Percentiles rank a stretch among this genome's conserved stretches.
These are phyloP conservation scores for Pueraria montana DNA, from an alignment of 306 rosid species.

Conservation along the genomic window DNA sequence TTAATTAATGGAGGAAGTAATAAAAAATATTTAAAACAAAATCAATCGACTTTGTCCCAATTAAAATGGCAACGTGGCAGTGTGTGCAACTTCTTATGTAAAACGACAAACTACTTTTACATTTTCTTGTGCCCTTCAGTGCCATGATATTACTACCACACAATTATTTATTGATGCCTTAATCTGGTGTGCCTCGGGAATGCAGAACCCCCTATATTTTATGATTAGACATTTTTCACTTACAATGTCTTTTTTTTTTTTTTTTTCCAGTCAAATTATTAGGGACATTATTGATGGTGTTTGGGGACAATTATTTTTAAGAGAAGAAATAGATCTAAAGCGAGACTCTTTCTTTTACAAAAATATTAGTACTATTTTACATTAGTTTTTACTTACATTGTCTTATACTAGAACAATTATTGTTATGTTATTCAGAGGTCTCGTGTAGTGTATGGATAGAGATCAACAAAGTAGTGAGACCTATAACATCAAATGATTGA, in stretches of 20 bases:
- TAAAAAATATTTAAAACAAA: too few relatives aligned
- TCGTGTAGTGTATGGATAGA: not conserved
- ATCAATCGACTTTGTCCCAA: not conserved
- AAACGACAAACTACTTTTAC: conserved; percentile 9
- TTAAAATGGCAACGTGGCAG: conserved; percentile 20
- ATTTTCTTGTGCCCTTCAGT: not conserved
- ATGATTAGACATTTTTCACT: conserved; percentile 2
- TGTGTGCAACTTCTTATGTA: not conserved
- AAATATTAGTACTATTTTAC: not conserved
- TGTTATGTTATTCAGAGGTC: not conserved
- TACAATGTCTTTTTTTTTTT: not conserved
- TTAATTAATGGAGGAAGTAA: too few relatives aligned
- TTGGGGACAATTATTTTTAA: not conserved
- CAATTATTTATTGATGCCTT: not conserved
- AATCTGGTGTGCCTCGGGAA: conserved; percentile 31
- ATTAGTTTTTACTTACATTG: not conserved
- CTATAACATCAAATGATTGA: not conserved
- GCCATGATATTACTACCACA: not conserved
- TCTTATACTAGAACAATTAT: not conserved
- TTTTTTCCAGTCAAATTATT: not conserved
- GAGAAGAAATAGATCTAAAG: not conserved
- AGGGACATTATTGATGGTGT: not conserved
- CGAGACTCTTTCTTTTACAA: not conserved
- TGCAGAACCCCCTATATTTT: not conserved
- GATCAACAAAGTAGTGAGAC: not conserved